Evolutionary conservation across 78 protist genomes (phyloP).

Genomic region (Pigoraptor vietnamica): DNA sequence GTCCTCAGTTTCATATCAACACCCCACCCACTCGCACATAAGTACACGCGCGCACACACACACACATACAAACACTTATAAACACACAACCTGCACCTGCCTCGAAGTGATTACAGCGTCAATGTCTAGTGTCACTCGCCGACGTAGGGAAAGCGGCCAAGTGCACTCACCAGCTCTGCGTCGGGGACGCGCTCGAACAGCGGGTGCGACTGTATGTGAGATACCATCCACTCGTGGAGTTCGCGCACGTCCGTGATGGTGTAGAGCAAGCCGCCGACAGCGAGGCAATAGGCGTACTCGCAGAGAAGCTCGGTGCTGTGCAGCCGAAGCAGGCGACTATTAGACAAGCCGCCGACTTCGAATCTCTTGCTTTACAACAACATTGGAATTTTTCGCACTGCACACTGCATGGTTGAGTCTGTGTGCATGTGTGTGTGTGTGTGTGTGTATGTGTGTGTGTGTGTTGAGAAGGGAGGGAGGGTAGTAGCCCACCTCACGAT

Average conservation of each 20-base stretch:
- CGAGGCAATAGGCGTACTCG: conserved; percentile 81
- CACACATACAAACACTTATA: background rate
- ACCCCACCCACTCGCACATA: background rate
- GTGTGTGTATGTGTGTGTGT: background rate
- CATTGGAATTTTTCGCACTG: too few species aligned
- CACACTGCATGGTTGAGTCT: background rate
- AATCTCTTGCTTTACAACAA: too few species aligned
- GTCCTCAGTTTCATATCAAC: background rate
- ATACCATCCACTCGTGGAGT: conserved; percentile 84
- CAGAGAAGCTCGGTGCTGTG: conserved; percentile 51
- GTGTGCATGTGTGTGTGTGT: conserved; percentile 3
- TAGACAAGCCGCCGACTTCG: background rate
- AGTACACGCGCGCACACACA: background rate
- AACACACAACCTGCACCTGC: too few species aligned
- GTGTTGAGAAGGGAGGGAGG: background rate
- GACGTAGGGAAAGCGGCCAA: too few species aligned
- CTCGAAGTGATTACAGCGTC: too few species aligned
- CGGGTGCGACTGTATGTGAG: conserved; percentile 65
- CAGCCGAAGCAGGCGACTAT: background rate
- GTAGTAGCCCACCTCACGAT: conserved; percentile 56
- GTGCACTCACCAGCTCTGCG: conserved; percentile 32
- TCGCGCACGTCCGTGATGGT: conserved; percentile 85
- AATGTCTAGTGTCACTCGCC: too few species aligned
- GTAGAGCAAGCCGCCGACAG: conserved; percentile 77
- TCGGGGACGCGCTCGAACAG: conserved; percentile 66